Evolutionary conservation across 768 basidiomycete species (phyloP).

Genomic region (Mycena vulgaris): DNA sequence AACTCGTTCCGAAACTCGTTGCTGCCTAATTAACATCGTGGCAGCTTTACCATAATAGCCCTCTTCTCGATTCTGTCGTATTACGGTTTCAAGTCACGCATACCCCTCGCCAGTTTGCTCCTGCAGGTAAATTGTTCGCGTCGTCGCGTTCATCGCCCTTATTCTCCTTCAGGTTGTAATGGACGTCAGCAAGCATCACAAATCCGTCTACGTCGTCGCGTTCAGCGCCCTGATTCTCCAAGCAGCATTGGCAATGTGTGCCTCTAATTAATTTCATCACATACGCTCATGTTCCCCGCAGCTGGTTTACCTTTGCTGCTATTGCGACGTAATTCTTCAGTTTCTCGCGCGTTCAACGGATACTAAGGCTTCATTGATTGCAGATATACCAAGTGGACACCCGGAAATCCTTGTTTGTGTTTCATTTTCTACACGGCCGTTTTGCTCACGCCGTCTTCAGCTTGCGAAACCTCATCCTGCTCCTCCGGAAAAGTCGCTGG

Average conservation of each 20-base stretch:
- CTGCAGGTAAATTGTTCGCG: slow-evolving; percentile 68
- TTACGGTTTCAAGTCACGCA: slow-evolving; percentile 79
- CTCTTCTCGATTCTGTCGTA: slow-evolving; percentile 82
- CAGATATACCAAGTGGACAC: slow-evolving; percentile 80
- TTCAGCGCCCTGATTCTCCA: slow-evolving; percentile 80
- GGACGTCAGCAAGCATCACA: slow-evolving; percentile 89
- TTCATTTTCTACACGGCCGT: neutral
- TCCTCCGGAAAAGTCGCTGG: slow-evolving; percentile 85
- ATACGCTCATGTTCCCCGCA: slow-evolving; percentile 44
- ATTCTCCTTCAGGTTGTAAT: slow-evolving; percentile 88
- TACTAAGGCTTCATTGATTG: neutral
- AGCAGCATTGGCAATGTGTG: slow-evolving; percentile 78
- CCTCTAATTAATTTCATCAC: slow-evolving; percentile 19
- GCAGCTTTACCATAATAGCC: slow-evolving; percentile 87
- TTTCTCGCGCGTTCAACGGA: neutral
- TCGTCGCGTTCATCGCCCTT: no score
- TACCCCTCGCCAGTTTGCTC: slow-evolving; percentile 84
- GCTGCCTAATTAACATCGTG: slow-evolving; percentile 15
- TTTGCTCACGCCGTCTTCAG: slow-evolving; percentile 48
- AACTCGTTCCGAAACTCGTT: no score
- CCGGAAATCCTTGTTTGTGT: slow-evolving; percentile 76
- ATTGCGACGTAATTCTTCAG: slow-evolving; percentile 72
- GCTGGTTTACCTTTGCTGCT: slow-evolving; percentile 84
- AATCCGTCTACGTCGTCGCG: slow-evolving; percentile 84
- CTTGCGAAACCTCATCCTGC: slow-evolving; percentile 68